Evolutionary conservation across 148 eudicot genomes (phyloP), one percentile per base, ranked within the genome.

Genomic region (Gaultheria prostrata): DNA sequence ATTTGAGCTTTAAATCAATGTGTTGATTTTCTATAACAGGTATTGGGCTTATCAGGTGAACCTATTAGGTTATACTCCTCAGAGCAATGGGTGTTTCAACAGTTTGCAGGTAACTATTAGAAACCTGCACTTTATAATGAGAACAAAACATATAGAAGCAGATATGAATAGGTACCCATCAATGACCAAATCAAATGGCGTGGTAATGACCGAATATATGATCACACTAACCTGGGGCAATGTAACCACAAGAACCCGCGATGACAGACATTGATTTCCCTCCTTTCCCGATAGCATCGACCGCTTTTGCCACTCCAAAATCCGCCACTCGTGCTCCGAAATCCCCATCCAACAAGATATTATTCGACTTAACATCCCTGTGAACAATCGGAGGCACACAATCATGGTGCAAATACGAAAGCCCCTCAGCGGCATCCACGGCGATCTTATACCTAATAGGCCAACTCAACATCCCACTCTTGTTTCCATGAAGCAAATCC

Each of bases 241-340:
- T 96, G 86, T 96, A 96, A 65, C 98, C 98, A 83, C 97, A 94
- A 39, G 98, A 96, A 11, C 98, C 98, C 1, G 98, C 98, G 46
- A 96, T 94, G 54, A 92, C 93, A 54, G 98, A 96, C 98, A 96
- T 96, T 17, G 98, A 95, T 76, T 94, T 91, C 8, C 86, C 79
- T 76, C 90, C 97, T 83, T 88, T 94, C 20, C 92, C 98, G 43
- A 82, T 88, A 0, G 84, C 86, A 67, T 94, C 98, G 7, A 96
- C 94, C 6, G 82, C 94, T 82, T 96, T 96, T 0, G 98, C 98
- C 35, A 96, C 92, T 63, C 98, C 98, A 71, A 96, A 96, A 90
- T 96, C 98, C 0, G 98, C 98, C 54, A 96, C 97, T 30, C 94
- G 89, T 21, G 98, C 98, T 4, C 98, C 94, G 53, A 87, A 96